phyloP scores from a whole-genome alignment of 352 stramenopile genomes.

The Elongisporangium senticosum region DNA sequence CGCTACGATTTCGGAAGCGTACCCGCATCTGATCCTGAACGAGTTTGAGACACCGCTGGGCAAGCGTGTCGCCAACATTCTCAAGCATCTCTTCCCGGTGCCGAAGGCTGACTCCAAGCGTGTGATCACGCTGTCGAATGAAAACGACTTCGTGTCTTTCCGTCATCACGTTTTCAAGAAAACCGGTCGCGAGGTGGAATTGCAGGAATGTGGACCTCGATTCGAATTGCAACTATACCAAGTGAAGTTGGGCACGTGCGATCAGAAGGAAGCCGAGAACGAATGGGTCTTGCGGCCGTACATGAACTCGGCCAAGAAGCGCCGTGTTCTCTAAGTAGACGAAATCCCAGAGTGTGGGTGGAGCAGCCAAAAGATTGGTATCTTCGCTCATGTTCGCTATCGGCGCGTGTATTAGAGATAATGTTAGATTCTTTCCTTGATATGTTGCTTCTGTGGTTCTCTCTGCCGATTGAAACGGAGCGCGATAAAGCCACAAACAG shows the following conservation, averaged over 20 bases:
- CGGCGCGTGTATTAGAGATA: not conserved
- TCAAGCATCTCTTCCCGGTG: slow-evolving; percentile 99
- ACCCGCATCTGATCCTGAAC: slow-evolving; percentile 97
- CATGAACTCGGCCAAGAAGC: slow-evolving; percentile 99
- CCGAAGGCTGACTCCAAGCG: slow-evolving; percentile 95
- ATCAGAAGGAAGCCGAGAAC: slow-evolving; percentile 98
- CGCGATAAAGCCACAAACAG: too few relatives aligned
- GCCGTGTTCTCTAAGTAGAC: slow-evolving; percentile 72
- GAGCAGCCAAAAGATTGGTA: not conserved
- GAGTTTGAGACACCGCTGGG: slow-evolving; percentile 95
- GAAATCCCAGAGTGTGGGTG: not conserved
- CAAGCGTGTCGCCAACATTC: slow-evolving; percentile 94
- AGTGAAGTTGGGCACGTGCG: slow-evolving; percentile 96
- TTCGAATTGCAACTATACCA: slow-evolving; percentile 99
- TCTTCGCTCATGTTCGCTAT: not conserved
- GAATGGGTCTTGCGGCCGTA: slow-evolving; percentile 99
- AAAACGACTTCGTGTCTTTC: slow-evolving; percentile 99
- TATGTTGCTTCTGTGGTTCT: not conserved
- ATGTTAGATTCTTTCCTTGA: not conserved
- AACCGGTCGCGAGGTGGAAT: slow-evolving; percentile 85
- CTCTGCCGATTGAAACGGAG: not conserved
- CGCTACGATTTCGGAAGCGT: slow-evolving; percentile 88
- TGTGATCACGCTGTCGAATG: slow-evolving; percentile 97
- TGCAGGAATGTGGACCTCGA: slow-evolving; percentile 94
- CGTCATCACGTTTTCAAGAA: slow-evolving; percentile 99